Evolutionary conservation across 2,329 filamentous ascomycete species (phyloP), one percentile per base, ranked within the genome.

Genomic region (Cladosporium sp.): DNA sequence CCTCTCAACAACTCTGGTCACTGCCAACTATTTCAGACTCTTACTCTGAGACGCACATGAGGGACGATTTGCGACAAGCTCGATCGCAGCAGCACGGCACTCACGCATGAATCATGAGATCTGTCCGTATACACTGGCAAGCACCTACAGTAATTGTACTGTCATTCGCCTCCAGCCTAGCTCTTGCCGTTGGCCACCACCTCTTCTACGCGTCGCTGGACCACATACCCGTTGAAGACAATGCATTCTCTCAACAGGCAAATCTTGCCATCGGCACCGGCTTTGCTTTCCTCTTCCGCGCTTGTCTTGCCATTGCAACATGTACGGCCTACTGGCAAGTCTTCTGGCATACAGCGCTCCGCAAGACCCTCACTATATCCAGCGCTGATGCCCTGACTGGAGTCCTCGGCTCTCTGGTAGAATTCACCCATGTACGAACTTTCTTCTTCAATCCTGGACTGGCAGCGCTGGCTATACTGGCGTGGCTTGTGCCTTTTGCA

Each of bases 271-370:
- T 67, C 18, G 70, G 70, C 21, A 72, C 70, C n/a, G 68, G 68
- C 11, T 69, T 72, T 41, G 67, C 70, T 21, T 70, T 72, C 24
- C 57, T 70, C 8, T 67, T 71, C 34, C 68, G 68, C 41, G 65
- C 68, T 12, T 28, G 32, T 14, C 57, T 72, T 7, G 63, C 49
- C 11, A 47, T 68, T 10, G 64, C 69, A 10, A 65, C 68, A 2
- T 38, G 55, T 14, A 63, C 63, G 14, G 59, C 70, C 18, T 71
- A 71, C 44, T 59, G 63, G 14, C 70, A 72, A 59, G 18, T 64
- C n/a, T 68, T 71, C 28, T 72, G 69, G 69, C 38, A 47, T 15
- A 64, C 30, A 15, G 57, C 57, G 36, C 21, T 64, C 7, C 59
- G 59, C 44, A 61, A 61, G 5, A 61, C 41, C n/a, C 44, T 61